Percentiles rank a stretch among this genome's conserved stretches.
Evolutionary conservation across 768 basidiomycete genomes (phyloP).

Genomic region (Phanerochaete carnosa): DNA sequence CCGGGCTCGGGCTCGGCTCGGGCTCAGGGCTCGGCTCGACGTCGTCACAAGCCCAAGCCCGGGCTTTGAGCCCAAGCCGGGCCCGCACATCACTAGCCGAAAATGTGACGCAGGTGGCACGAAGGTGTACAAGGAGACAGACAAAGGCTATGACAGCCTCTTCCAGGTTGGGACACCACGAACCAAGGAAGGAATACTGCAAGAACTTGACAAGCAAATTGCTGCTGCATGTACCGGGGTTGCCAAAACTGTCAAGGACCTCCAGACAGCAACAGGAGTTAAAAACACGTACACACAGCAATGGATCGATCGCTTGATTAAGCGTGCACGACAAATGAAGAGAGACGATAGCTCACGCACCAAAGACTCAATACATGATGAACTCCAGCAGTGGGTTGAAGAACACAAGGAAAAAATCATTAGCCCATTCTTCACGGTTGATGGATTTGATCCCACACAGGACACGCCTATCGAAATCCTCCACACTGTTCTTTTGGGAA

Average conservation of each 20-base stretch:
- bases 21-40: too few relatives aligned
- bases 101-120: too few relatives aligned
- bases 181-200: neutral
- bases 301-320: conserved; percentile 12
- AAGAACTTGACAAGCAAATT: conserved; percentile 3
- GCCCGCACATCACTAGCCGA: too few relatives aligned
- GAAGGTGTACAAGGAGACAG: neutral
- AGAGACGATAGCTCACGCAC: neutral
- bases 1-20: too few relatives aligned
- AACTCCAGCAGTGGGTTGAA: neutral
- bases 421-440: neutral
- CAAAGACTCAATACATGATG: neutral
- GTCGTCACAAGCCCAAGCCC: too few relatives aligned
- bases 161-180: neutral
- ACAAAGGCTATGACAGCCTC: neutral
- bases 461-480: conserved; percentile 39
- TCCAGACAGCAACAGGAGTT: conserved; percentile 17
- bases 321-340: conserved; percentile 6
- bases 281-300: conserved; percentile 18
- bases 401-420: neutral
- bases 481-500: conserved; percentile 41
- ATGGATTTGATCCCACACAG: conserved; percentile 20
- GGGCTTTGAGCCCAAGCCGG: too few relatives aligned
- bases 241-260: conserved; percentile 3
- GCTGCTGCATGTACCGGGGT: conserved; percentile 6